Base-by-base conservation (phyloP, 192 early-diverging fungal genomes). In the Coemansia sp. region DNA sequence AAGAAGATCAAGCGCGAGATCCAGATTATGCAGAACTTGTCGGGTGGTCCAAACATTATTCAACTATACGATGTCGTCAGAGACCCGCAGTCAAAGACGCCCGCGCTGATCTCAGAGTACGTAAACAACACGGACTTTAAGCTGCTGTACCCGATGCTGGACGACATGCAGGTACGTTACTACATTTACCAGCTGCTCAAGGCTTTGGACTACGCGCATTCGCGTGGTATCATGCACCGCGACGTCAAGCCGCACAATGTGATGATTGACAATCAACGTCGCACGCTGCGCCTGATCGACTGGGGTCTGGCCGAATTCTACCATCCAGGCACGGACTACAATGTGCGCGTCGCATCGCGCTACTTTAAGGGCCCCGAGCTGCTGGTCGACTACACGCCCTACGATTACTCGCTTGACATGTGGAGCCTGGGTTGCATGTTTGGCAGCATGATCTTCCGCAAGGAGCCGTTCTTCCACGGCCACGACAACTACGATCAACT, bases 1-100 rank as follows among this genome's bases (percentile, higher is more conserved):
- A 97, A 97, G 90, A 99, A 99, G 85, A 99, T 99, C 68, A 98
- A 97, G 87, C 86, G 97, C 50, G 97, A 99, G 74, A 95, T 99
- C 76, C 97, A 97, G 74, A 99, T 99, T 57, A 86, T 99, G 66
- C 95, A 97, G 73, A 99, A 97, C 70, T 82, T 99, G 42, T 87
- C 89, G 32, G 97, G 97, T 39, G 97, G 97, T 4, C 84, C 89
- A 21, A 99, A 99, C 72, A 86, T 99, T 36, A 86, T 99, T 63
- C 85, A 87, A 56, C 84, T 99, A 42, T 84, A 90, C 53, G 95
- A 99, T 72, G 87, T 99, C 58, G 97, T 99, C 24, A 81, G 95
- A 53, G 97, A 99, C 69, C 97, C 94, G 32, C 87, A 93, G 86
- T 94, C 92, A 19, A 95, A 97, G 79, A 95, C 93, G 4, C 97